phyloP scores from a whole-genome alignment of 2,329 filamentous ascomycete genomes.

The Hymenoscyphus repandus region DNA sequence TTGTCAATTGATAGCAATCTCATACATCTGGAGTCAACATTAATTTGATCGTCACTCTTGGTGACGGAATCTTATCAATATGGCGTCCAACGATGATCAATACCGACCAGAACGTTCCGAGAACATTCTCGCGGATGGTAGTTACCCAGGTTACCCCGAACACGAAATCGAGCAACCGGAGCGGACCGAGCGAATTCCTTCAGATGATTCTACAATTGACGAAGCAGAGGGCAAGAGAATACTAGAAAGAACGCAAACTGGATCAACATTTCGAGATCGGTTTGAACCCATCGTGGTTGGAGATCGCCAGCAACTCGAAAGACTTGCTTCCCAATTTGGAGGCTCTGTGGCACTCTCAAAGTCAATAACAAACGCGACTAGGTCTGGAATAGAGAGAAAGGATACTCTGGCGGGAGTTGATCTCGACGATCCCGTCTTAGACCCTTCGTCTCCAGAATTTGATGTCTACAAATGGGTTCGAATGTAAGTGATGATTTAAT shows the following conservation, averaged over 20 bases:
- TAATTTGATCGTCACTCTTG: not conserved
- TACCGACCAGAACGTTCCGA: conserved; percentile 6
- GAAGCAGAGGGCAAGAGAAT: not conserved
- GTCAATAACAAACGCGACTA: conserved; percentile 10
- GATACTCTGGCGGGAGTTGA: conserved; percentile 35
- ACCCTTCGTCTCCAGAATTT: conserved; percentile 46
- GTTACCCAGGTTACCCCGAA: conserved; percentile 6
- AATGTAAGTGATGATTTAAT: conserved; percentile 28
- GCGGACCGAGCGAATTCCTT: not conserved
- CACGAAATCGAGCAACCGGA: conserved; percentile 8
- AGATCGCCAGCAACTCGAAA: conserved; percentile 23
- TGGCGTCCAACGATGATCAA: not conserved
- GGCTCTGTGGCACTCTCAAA: conserved; percentile 11
- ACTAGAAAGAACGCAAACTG: not conserved
- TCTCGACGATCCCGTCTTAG: conserved; percentile 43
- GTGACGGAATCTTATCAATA: not conserved
- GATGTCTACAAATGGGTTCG: conserved; percentile 48
- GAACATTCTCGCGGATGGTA: conserved; percentile 11
- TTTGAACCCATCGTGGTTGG: conserved; percentile 24
- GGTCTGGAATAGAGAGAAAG: conserved; percentile 12
- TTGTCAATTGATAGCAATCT: no score
- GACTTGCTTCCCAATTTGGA: conserved; percentile 24
- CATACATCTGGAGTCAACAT: not conserved
- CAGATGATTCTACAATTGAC: not conserved
- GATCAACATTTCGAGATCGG: conserved; percentile 7